Evolutionary conservation across 2,329 filamentous ascomycete species (phyloP).

Genomic region (Phoma sp.): DNA sequence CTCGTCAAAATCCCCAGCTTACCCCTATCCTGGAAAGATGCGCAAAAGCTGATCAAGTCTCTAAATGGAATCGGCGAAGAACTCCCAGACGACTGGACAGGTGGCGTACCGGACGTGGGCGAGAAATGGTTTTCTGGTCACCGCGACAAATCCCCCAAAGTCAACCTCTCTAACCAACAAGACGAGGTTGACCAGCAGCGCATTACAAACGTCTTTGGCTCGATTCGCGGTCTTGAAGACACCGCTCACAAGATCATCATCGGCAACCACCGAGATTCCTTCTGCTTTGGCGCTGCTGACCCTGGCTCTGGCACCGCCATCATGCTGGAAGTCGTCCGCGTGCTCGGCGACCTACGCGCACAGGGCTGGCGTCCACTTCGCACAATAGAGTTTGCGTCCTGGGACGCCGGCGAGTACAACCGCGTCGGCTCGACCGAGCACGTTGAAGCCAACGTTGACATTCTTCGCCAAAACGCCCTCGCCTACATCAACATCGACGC

Average conservation of each 20-base stretch:
- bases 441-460: constrained; percentile 82
- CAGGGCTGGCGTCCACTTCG: constrained; percentile 89
- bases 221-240: constrained; percentile 85
- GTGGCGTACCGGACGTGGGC: constrained; percentile 74
- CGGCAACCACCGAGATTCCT: constrained; percentile 92
- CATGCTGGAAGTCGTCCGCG: constrained; percentile 85
- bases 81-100: constrained; percentile 75
- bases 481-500: constrained; percentile 93
- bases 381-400: constrained; percentile 96
- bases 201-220: constrained; percentile 91
- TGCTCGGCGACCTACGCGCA: constrained; percentile 79
- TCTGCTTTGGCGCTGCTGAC: constrained; percentile 86
- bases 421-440: constrained; percentile 93
- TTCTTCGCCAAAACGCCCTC: constrained; percentile 75
- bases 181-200: constrained; percentile 82
- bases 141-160: constrained; percentile 70
- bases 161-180: constrained; percentile 85
- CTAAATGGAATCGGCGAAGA: constrained; percentile 77
- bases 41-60: constrained; percentile 76
- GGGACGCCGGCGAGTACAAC: constrained; percentile 95
- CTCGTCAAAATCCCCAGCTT: constrained; percentile 87
- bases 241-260: constrained; percentile 83
- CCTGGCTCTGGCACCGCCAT: constrained; percentile 87
- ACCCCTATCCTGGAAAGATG: constrained; percentile 88
- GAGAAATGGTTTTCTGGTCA: constrained; percentile 87